Evolutionary conservation across 176 grass and related monocot genomes (phyloP), one percentile per base, ranked within the genome.

Genomic region (Hyparrhenia diplandra): DNA sequence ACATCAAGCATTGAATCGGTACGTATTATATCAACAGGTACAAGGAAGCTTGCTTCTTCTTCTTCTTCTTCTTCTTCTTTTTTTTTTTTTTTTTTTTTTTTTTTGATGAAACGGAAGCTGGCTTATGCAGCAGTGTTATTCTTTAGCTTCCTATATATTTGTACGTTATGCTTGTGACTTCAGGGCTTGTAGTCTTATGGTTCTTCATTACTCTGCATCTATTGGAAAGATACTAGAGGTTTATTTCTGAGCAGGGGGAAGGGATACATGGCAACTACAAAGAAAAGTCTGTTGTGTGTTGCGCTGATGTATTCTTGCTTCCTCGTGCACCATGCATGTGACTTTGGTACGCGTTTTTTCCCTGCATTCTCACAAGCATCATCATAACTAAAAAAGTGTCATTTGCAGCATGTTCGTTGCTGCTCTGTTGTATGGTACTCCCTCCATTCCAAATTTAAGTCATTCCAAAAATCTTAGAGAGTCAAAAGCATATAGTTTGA

Each of bases 91-190:
- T n/a, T n/a, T n/a, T n/a, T n/a, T n/a, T n/a, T n/a, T n/a, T n/a
- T n/a, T n/a, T n/a, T n/a, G n/a, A n/a, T n/a, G n/a, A n/a, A n/a
- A n/a, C n/a, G n/a, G n/a, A n/a, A 86, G 21, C 49, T 86, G 27
- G 47, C 28, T 40, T 40, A 3, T 47, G 64, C 67, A 47, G 30
- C 49, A 23, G 5, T 61, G 10, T 52, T 13, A 41, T 0, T 10
- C 13, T 23, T 57, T 57, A 23, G 52, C 52, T 52, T 81, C 78
- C 85, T 87, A 87, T 75, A 75, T 82, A 82, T 82, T 20, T 69
- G 49, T 29, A 39, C 16, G 14, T 59, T 18, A 13, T 10, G 4
- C 73, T 75, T 69, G 51, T 41, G 10, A 16, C 20, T 37, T 69
- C 64, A 76, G n/a, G 27, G 29, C 71, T 49, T 18, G 16, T 82